Evolutionary conservation across 2,329 filamentous ascomycete species (phyloP).

Genomic region (Fusarium caatingaense): DNA sequence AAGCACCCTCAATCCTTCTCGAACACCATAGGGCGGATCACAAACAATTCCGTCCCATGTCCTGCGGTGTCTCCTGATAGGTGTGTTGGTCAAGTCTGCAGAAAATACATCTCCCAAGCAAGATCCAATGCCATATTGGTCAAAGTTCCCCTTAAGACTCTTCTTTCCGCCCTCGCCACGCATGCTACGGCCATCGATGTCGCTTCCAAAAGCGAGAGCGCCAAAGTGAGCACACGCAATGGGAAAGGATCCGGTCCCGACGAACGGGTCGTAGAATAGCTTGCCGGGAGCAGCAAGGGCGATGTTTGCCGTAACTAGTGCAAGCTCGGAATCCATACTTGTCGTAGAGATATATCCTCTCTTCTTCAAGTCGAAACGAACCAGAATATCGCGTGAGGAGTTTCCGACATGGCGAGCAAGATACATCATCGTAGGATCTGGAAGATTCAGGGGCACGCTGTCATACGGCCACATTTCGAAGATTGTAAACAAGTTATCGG

Average conservation of each 20-base stretch:
- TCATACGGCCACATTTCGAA: conserved; percentile 82
- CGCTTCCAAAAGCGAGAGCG: conserved; percentile 83
- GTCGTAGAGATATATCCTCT: conserved; percentile 94
- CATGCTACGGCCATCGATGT: conserved; percentile 93
- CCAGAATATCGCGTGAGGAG: conserved; percentile 74
- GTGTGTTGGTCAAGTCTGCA: conserved; percentile 88
- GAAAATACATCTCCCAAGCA: conserved; percentile 82
- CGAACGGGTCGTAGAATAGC: conserved; percentile 93
- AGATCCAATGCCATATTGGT: conserved; percentile 78
- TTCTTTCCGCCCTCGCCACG: conserved; percentile 72
- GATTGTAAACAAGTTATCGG: conserved; percentile 80
- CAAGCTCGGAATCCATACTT: conserved; percentile 95
- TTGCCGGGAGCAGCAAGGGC: conserved; percentile 84
- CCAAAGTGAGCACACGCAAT: conserved; percentile 92
- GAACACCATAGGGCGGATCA: conserved; percentile 94
- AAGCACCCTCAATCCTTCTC: conserved; percentile 90
- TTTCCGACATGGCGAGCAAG: conserved; percentile 78
- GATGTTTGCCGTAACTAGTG: conserved; percentile 91
- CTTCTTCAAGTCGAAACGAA: conserved; percentile 91
- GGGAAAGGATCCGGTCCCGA: conserved; percentile 93
- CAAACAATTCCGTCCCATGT: conserved; percentile 92
- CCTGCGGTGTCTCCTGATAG: conserved; percentile 67
- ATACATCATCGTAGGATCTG: conserved; percentile 70
- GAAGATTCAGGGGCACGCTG: conserved; percentile 59
- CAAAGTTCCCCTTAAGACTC: conserved; percentile 76